Base-by-base conservation (phyloP, 169 alveolate species). In the Plasmodium inui region DNA sequence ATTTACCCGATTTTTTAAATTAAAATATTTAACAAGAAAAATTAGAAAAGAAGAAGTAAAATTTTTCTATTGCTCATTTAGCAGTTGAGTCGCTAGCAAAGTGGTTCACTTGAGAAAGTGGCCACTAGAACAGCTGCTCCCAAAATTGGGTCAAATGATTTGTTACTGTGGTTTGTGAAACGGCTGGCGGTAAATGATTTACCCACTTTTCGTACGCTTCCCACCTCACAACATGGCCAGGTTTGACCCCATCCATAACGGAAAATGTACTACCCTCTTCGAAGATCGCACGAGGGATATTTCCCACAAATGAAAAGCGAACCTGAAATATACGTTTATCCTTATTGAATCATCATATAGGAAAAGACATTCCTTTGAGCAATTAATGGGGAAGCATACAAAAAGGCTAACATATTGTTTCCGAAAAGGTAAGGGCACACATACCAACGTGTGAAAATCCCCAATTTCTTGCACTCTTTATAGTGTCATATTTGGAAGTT, bases 1-100 rank as follows among this genome's bases (percentile, higher is more conserved):
- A 83, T 83, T 53, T 67, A 39, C 53, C 72, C 22, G 26, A 83
- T 70, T 83, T 83, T 83, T 83, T 39, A 83, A 83, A 70, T 83
- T 83, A 50, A 70, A 72, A 83, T 5, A 67, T 30, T 83, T 14
- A 70, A 83, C 44, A 30, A 83, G 41, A 10, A 34, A 83, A 83
- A 44, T 70, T 55, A 37, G 34, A 83, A 32, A 83, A 83, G 50
- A 17, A 61, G 37, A 67, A 67, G 76, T 67, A 28, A 67, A 67
- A 19, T 26, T 67, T 19, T 67, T 67, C 41, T 67, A 67, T 67
- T 67, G 41, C 37, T 67, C 34, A 67, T 67, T 67, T 67, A 2
- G 41, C 37, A 19, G 30, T 26, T 9, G 19, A 28, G 76, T 19
- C 5, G 76, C 76, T 9, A 26, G 37, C 76, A 67, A 1, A 67